phyloP scores from a whole-genome alignment of 176 grass and related monocot species.

The Rhipidocladum racemiflorum region DNA sequence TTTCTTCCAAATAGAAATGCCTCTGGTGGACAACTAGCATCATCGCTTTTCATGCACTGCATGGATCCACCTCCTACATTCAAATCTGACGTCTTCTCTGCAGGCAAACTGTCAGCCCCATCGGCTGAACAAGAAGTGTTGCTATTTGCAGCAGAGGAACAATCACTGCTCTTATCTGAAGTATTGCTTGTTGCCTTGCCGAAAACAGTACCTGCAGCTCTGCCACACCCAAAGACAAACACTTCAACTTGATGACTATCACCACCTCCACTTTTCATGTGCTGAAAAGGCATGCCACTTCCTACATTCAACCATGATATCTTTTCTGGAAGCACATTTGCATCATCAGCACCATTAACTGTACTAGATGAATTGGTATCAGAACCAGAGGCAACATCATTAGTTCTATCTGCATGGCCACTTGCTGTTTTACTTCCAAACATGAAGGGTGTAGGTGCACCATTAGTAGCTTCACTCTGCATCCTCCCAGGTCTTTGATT shows the following conservation, averaged over 20 bases:
- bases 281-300: slow-evolving; percentile 38
- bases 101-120: not conserved
- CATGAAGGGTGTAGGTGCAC: not conserved
- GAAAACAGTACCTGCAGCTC: slow-evolving; percentile 11
- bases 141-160: slow-evolving; percentile 14
- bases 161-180: slow-evolving; percentile 18
- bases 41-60: slow-evolving; percentile 13
- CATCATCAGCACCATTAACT: slow-evolving; percentile 2
- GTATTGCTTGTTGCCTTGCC: slow-evolving; percentile 30
- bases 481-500: not conserved
- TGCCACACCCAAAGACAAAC: slow-evolving; percentile 45
- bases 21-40: slow-evolving; percentile 16
- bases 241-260: slow-evolving; percentile 5
- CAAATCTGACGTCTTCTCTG: slow-evolving; percentile 9
- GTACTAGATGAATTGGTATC: slow-evolving; percentile 14
- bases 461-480: not conserved
- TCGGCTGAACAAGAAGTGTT: slow-evolving; percentile 19
- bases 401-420: not conserved
- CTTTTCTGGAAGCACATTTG: slow-evolving; percentile 32
- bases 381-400: not conserved
- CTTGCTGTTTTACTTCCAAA: not conserved
- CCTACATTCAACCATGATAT: slow-evolving; percentile 51
- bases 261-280: slow-evolving; percentile 29
- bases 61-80: slow-evolving; percentile 24
- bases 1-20: slow-evolving; percentile 25